Percentiles rank a stretch among this genome's conserved stretches.
These are phyloP conservation scores for Geotrichum klebahnii DNA, from an alignment of 1,139 yeast species.

Conservation along the genomic window DNA sequence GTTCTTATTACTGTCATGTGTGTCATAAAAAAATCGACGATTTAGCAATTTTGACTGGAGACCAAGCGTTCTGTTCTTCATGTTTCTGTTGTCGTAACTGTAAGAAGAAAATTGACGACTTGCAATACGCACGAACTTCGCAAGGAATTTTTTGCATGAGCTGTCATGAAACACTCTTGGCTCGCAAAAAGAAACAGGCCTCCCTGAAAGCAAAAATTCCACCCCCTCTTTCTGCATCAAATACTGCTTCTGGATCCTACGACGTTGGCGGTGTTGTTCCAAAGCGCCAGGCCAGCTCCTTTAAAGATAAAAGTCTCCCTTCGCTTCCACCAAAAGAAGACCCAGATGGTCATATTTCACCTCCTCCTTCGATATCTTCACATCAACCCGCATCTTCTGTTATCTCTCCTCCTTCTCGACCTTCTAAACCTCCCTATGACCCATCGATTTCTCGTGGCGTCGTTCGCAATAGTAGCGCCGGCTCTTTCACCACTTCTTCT, in stretches of 20 bases:
- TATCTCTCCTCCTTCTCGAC: constrained; percentile 16
- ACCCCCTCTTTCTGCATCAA: constrained; percentile 2
- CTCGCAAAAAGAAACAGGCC: constrained; percentile 46
- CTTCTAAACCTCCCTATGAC: constrained; percentile 21
- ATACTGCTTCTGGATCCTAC: constrained; percentile 13
- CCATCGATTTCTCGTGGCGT: constrained; percentile 18
- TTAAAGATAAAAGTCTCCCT: constrained; percentile 33
- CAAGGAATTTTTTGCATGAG: constrained; percentile 91
- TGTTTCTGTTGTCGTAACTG: constrained; percentile 93
- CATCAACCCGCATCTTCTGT: neutral
- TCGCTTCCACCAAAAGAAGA: constrained; percentile 28
- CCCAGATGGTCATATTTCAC: constrained; percentile 6
- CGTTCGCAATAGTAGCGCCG: constrained; percentile 14
- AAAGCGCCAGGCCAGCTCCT: constrained; percentile 7
- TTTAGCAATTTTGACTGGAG: constrained; percentile 92
- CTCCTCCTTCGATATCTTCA: constrained; percentile 10
- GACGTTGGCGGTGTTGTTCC: neutral
- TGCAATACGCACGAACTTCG: constrained; percentile 88
- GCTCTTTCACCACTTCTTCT: constrained; percentile 2
- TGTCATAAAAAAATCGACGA: constrained; percentile 91
- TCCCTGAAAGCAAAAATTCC: constrained; percentile 14
- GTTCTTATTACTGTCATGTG: constrained; percentile 83
- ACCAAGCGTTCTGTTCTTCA: constrained; percentile 84
- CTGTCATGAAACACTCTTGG: constrained; percentile 83
- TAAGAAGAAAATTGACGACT: constrained; percentile 79